A percentile compares a stretch with the other conserved stretches of the same genome.
These are phyloP conservation scores for Sugiyamaella xylanicola DNA, from an alignment of 1,139 yeast genomes.

Conservation along the genomic window DNA sequence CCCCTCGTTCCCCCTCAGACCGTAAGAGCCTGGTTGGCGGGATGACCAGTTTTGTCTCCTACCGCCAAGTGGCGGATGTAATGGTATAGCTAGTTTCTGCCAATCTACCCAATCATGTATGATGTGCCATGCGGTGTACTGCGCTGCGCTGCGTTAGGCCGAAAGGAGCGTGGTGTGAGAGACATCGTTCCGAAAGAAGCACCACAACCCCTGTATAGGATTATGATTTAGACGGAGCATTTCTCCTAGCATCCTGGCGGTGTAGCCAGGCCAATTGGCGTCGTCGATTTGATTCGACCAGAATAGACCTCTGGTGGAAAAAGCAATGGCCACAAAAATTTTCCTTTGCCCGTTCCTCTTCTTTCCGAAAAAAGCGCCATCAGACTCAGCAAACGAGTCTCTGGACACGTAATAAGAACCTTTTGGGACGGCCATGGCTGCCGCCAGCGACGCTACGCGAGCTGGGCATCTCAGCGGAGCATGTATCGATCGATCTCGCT, in stretches of 20 bases:
- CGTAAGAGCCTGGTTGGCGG: no score
- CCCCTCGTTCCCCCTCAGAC: no score
- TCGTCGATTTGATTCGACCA: background rate
- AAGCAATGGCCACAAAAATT: background rate
- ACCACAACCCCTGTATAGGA: background rate
- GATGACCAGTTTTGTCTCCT: no score
- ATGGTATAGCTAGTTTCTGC: no score
- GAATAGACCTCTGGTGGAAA: background rate
- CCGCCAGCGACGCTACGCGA: no score
- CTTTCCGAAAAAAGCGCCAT: background rate
- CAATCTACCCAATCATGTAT: constrained; percentile 5
- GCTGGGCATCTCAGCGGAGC: no score
- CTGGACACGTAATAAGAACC: no score
- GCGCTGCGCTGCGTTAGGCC: constrained; percentile 10
- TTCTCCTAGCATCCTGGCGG: background rate
- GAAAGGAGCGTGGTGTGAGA: background rate
- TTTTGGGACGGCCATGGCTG: no score
- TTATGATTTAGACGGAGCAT: constrained; percentile 2
- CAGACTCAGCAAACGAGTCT: background rate
- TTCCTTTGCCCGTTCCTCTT: background rate
- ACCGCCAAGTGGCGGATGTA: no score
- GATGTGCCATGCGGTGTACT: background rate
- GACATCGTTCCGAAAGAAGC: constrained; percentile 8
- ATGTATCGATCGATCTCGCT: no score
- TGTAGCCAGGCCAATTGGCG: background rate